Evolutionary conservation across 2,329 filamentous ascomycete genomes (phyloP), one percentile per base, ranked within the genome.

Genomic region (Colletotrichum spinosum): DNA sequence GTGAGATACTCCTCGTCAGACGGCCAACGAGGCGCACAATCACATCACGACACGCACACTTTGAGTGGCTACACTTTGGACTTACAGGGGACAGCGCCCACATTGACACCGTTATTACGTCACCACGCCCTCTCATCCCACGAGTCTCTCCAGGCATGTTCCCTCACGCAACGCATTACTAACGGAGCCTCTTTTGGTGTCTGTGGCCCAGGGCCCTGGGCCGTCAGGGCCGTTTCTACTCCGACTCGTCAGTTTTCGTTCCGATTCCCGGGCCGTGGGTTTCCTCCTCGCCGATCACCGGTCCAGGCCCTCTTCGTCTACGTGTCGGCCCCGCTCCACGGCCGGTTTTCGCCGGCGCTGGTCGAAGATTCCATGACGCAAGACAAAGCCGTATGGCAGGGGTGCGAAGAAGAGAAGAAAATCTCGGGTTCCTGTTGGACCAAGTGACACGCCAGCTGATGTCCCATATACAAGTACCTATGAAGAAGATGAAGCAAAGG

Each of bases 101-200:
- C 46, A 39, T 56, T 62, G 62, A 62, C 62, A 62, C 37, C 35
- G 35, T 6, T 13, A 65, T 62, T 62, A 65, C 62, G 62, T 65
- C 62, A 65, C 62, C n/a, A 2, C 46, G 7, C 13, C 44, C 35
- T 33, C 41, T 53, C n/a, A 17, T 44, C 11, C 35, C 39, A 53
- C 25, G 41, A 46, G 41, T 49, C 38, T 10, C 48, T 33, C 52
- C 62, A 62, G 42, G 52, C 58, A 53, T 62, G 17, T 62, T 56
- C 58, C 57, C 52, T 65, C 33, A 8, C 12, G 8, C 46, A 10
- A 15, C 46, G 13, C 45, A 44, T 60, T 35, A 44, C 9, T 59
- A 53, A 57, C 10, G 37, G 15, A 49, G 35, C 38, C 45, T 50
- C 39, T 3, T 34, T 41, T 17, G 9, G n/a, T 46, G 34, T 58